These are phyloP conservation scores for Hanseniaspora singularis DNA, from an alignment of 805 yeast genomes.

Conservation along the genomic window DNA sequence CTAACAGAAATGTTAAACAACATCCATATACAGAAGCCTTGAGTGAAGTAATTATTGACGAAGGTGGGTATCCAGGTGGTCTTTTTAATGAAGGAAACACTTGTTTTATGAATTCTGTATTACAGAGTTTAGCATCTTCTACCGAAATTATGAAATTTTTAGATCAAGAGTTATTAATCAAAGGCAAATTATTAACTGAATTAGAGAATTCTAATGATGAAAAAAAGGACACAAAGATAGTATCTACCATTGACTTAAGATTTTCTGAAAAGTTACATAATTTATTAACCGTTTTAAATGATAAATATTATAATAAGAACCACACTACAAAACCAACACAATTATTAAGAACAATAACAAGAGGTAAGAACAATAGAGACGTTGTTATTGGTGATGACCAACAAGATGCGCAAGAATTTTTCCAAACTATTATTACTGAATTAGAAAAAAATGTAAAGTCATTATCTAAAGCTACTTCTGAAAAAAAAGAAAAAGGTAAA, in stretches of 20 bases:
- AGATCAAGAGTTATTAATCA: conserved; percentile 30
- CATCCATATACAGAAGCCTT: conserved; percentile 14
- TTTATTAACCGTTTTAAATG: conserved; percentile 45
- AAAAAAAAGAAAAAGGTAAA: conserved; percentile 18
- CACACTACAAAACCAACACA: conserved; percentile 52
- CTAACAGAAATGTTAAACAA: not conserved
- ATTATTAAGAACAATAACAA: conserved; percentile 55
- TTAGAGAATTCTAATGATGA: conserved; percentile 21
- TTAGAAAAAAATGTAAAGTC: conserved; percentile 38
- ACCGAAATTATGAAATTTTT: conserved; percentile 46
- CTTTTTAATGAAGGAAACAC: conserved; percentile 84
- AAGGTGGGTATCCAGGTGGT: conserved; percentile 76
- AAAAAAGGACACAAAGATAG: conserved; percentile 18
- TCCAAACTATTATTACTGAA: conserved; percentile 61
- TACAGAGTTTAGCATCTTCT: conserved; percentile 73
- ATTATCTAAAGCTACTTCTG: conserved; percentile 9
- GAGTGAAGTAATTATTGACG: conserved; percentile 32
- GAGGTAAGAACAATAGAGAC: conserved; percentile 58
- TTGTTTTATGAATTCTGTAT: conserved; percentile 84
- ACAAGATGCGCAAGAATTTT: conserved; percentile 94
- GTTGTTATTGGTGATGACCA: conserved; percentile 77
- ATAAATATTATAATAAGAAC: conserved; percentile 38
- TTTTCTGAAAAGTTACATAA: conserved; percentile 46
- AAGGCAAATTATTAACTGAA: conserved; percentile 15
- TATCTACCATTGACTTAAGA: conserved; percentile 24